Evolutionary conservation across 2,329 filamentous ascomycete genomes (phyloP).

Genomic region (Xylariaceae sp.): DNA sequence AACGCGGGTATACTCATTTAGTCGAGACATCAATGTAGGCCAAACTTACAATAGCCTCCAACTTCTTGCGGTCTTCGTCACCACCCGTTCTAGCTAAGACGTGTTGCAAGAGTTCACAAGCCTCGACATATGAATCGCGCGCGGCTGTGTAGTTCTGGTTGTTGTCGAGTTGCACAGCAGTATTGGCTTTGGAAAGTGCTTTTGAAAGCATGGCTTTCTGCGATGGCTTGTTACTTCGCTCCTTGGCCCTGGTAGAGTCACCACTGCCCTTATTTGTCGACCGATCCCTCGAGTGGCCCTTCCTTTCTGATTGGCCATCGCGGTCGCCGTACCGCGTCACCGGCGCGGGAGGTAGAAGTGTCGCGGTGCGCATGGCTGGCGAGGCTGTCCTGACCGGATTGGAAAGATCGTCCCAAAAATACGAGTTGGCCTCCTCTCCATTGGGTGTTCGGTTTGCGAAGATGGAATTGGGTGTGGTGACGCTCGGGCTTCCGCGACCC

Average conservation of each 20-base stretch:
- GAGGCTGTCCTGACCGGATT: conserved; percentile 21
- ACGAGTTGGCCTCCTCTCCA: conserved; percentile 21
- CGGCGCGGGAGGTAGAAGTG: conserved; percentile 26
- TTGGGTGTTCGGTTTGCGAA: conserved; percentile 20
- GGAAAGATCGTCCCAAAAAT: conserved; percentile 27
- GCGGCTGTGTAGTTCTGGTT: conserved; percentile 92
- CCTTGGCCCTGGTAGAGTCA: conserved; percentile 40
- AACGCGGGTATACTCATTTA: background rate
- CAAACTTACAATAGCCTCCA: conserved; percentile 83
- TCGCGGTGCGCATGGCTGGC: conserved; percentile 22
- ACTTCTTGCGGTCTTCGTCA: conserved; percentile 82
- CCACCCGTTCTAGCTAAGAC: conserved; percentile 82
- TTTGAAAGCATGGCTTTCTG: conserved; percentile 97
- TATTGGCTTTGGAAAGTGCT: conserved; percentile 92
- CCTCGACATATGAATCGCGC: conserved; percentile 85
- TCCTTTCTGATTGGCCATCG: conserved; percentile 35
- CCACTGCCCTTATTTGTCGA: conserved; percentile 45
- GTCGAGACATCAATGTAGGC: background rate
- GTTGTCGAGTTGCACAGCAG: conserved; percentile 92
- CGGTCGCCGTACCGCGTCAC: conserved; percentile 27
- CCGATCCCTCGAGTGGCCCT: conserved; percentile 45
- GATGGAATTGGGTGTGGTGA: conserved; percentile 21
- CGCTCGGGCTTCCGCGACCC: conserved; percentile 23
- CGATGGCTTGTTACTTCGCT: conserved; percentile 50
- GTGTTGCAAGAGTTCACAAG: conserved; percentile 81